phyloP scores from a whole-genome alignment of 495 filamentous ascomycete genomes.

The Venustampulla echinocandica region DNA sequence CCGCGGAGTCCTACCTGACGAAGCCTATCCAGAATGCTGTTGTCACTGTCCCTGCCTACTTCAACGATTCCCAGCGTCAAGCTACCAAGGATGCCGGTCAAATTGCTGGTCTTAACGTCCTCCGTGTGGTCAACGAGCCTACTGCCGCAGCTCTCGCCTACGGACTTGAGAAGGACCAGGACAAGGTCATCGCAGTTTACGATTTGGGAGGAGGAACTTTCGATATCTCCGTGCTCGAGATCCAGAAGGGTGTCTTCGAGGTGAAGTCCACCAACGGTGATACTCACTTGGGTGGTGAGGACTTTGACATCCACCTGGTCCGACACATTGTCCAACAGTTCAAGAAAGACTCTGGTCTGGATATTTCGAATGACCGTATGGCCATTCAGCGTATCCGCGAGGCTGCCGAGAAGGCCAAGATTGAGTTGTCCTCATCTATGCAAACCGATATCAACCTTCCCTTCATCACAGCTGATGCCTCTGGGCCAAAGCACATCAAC shows the following conservation, averaged over 20 bases:
- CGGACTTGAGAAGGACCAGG: slow-evolving; percentile 86
- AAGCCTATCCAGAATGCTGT: slow-evolving; percentile 90
- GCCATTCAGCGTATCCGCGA: slow-evolving; percentile 98
- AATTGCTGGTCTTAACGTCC: slow-evolving; percentile 89
- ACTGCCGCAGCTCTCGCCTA: slow-evolving; percentile 93
- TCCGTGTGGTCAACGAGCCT: slow-evolving; percentile 95
- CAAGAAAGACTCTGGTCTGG: slow-evolving; percentile 91
- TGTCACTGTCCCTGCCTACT: slow-evolving; percentile 94
- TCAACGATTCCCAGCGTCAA: slow-evolving; percentile 97
- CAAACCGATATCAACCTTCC: slow-evolving; percentile 99
- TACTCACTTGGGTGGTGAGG: slow-evolving; percentile 94
- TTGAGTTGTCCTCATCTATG: slow-evolving; percentile 90
- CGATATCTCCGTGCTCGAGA: slow-evolving; percentile 96
- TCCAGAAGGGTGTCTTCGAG: slow-evolving; percentile 96
- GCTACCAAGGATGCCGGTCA: slow-evolving; percentile 97
- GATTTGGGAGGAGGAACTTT: slow-evolving; percentile 98
- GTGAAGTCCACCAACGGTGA: slow-evolving; percentile 99
- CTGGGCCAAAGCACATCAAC: slow-evolving; percentile 97
- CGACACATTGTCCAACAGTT: slow-evolving; percentile 92
- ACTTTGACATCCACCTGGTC: slow-evolving; percentile 95
- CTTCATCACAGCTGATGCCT: slow-evolving; percentile 94
- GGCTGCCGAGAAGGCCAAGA: slow-evolving; percentile 99
- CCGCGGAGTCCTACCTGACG: slow-evolving; percentile 82
- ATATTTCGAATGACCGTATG: slow-evolving; percentile 91
- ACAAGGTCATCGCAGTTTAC: slow-evolving; percentile 89